These are phyloP conservation scores for Lichtheimia ornata DNA, from an alignment of 371 early-diverging fungal genomes.

Conservation along the genomic window DNA sequence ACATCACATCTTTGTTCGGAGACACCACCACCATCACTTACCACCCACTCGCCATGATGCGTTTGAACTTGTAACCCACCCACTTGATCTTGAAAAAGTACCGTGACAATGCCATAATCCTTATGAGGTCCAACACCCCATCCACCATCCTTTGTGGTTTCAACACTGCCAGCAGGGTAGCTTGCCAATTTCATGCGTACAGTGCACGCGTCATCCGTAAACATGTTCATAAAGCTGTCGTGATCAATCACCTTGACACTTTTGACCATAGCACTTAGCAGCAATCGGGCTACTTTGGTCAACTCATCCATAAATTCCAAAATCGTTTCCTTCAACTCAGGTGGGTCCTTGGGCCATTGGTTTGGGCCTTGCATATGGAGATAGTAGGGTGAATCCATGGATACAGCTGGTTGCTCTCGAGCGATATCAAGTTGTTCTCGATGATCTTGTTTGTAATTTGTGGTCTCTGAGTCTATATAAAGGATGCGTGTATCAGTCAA, in stretches of 20 bases:
- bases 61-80: constrained; percentile 67
- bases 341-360: constrained; percentile 52
- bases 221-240: constrained; percentile 39
- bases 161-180: constrained; percentile 30
- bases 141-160: constrained; percentile 28
- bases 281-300: constrained; percentile 38
- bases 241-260: constrained; percentile 43
- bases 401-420: constrained; percentile 40
- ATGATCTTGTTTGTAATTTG: constrained; percentile 53
- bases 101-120: constrained; percentile 57
- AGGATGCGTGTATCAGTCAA: background rate
- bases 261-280: constrained; percentile 52
- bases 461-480: constrained; percentile 48
- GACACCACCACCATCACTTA: constrained; percentile 4
- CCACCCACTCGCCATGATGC: constrained; percentile 59
- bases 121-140: constrained; percentile 62
- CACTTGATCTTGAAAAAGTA: constrained; percentile 62
- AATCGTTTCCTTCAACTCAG: constrained; percentile 43
- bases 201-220: constrained; percentile 45
- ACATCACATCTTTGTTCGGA: no score
- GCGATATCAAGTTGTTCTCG: constrained; percentile 65
- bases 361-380: constrained; percentile 56
- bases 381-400: constrained; percentile 37
- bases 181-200: constrained; percentile 46
- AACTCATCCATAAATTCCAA: constrained; percentile 44